These are phyloP conservation scores for Wickerhamomyces sp. DNA, from an alignment of 1,139 yeast species.

Conservation along the genomic window DNA sequence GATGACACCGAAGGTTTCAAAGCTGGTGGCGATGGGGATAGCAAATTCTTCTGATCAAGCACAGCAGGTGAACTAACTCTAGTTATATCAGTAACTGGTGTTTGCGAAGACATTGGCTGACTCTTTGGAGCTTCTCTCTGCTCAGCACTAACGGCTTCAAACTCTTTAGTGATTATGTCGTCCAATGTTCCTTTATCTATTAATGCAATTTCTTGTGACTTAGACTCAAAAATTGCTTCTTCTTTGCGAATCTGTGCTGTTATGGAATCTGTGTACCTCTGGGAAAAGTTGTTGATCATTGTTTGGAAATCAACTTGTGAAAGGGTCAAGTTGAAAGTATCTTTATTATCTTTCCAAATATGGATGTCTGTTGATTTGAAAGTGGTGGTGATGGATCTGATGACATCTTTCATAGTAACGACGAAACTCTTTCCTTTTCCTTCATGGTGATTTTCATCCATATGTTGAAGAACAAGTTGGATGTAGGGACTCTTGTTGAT, in stretches of 20 bases:
- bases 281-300: conserved; percentile 9
- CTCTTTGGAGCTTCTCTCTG: background rate
- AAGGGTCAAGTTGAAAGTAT: conserved; percentile 19
- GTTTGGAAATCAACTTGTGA: conserved; percentile 15
- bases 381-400: conserved; percentile 19
- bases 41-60: no score
- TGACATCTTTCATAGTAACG: conserved; percentile 19
- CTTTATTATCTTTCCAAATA: conserved; percentile 18
- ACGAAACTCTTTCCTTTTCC: conserved; percentile 2
- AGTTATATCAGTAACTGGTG: no score
- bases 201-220: conserved; percentile 27
- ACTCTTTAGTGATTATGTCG: conserved; percentile 19
- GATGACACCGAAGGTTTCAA: no score
- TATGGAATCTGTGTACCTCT: conserved; percentile 10
- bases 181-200: conserved; percentile 33
- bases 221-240: conserved; percentile 26
- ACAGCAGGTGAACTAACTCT: no score
- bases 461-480: conserved; percentile 8
- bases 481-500: conserved; percentile 19
- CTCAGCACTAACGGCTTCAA: conserved; percentile 3
- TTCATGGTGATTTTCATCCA: conserved; percentile 8
- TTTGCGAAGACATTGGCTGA: no score
- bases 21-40: no score
- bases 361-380: conserved; percentile 19
- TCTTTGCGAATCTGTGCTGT: conserved; percentile 23